Base-by-base conservation (phyloP, 371 early-diverging fungal genomes). In the Mucor indicus region DNA sequence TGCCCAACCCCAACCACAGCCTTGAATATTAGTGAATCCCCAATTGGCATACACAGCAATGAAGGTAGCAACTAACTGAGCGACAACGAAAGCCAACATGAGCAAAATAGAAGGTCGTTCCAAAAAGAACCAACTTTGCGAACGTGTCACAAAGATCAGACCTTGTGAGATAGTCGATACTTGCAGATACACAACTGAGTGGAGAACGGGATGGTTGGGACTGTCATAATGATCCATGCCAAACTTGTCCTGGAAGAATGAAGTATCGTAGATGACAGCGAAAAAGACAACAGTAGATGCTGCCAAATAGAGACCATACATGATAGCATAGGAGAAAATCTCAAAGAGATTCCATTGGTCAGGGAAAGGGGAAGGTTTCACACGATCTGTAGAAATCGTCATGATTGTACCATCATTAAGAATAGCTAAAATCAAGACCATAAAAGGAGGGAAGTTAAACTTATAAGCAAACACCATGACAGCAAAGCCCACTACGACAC, bases 41-140 rank as follows among this genome's bases (percentile, higher is more conserved):
- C 79, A 79, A 55, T 74, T 53, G 39, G 79, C 79, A 49, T 78
- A 78, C 15, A 78, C 79, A 8, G 79, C 31, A 19, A 78, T 75
- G 39, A 78, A 75, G 5, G 79, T 78, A 13, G 79, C 79, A 29
- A 75, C 41, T 20, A 78, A 40, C 55, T 78, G 79, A 25, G 79
- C 79, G 56, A 78, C 53, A 16, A 78, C 53, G 51, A 78, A 78
- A 5, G 79, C 79, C 29, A 47, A 44, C 44, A 62, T 59, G 33
- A 78, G 50, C 38, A 75, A 56, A 7, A 67, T 29, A 2, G 79
- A 78, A 11, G 79, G 79, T 12, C 73, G 67, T 53, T 78, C 79
- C 15, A 62, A 38, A 27, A 67, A 78, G 27, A 72, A 78, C 52
- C 61, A 69, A 33, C 75, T 64, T 24, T 67, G 79, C 12, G 79